Percentiles rank a stretch among this genome's conserved stretches.
phyloP scores from a whole-genome alignment of 73 alveolate genomes.

The Uronychia binucleata region DNA sequence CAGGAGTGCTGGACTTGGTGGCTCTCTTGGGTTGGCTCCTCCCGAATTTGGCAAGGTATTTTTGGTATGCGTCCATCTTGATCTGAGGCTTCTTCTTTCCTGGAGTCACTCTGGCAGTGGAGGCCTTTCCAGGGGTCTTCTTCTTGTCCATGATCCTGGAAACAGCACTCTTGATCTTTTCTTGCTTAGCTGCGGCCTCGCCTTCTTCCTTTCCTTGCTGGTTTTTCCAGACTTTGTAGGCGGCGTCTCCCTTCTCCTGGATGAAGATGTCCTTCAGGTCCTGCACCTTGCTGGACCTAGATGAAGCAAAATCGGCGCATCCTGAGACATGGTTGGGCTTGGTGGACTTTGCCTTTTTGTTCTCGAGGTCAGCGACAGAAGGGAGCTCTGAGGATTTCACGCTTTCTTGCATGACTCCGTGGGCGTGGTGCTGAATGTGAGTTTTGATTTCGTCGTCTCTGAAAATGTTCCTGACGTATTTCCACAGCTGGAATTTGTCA shows the following conservation, averaged over 20 bases:
- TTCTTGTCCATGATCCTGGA: not conserved
- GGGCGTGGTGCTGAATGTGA: slow-evolving; percentile 21
- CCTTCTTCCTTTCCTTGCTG: not conserved
- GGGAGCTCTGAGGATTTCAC: slow-evolving; percentile 2
- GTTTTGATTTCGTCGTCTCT: slow-evolving; percentile 52
- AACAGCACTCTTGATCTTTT: not conserved
- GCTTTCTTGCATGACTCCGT: slow-evolving; percentile 6
- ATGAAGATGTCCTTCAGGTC: slow-evolving; percentile 31
- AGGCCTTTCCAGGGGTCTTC: slow-evolving; percentile 7
- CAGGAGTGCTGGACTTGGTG: not conserved
- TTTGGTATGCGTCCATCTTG: not conserved
- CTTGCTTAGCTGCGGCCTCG: not conserved
- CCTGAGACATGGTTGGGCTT: not conserved
- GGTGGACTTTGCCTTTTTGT: not conserved
- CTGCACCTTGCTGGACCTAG: slow-evolving; percentile 4
- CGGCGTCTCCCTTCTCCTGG: slow-evolving; percentile 45
- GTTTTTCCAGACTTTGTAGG: slow-evolving; percentile 4
- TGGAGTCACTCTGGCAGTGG: not conserved
- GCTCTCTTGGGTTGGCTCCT: not conserved
- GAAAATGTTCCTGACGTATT: slow-evolving; percentile 42
- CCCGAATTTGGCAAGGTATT: not conserved
- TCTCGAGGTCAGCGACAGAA: not conserved
- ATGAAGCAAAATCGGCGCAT: slow-evolving; percentile 10
- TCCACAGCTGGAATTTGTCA: slow-evolving; percentile 23
- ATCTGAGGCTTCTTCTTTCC: slow-evolving; percentile 8